A percentile compares a stretch with the other conserved stretches of the same genome.
phyloP scores from a whole-genome alignment of 2,329 filamentous ascomycete species.

The Penicillium sp. region DNA sequence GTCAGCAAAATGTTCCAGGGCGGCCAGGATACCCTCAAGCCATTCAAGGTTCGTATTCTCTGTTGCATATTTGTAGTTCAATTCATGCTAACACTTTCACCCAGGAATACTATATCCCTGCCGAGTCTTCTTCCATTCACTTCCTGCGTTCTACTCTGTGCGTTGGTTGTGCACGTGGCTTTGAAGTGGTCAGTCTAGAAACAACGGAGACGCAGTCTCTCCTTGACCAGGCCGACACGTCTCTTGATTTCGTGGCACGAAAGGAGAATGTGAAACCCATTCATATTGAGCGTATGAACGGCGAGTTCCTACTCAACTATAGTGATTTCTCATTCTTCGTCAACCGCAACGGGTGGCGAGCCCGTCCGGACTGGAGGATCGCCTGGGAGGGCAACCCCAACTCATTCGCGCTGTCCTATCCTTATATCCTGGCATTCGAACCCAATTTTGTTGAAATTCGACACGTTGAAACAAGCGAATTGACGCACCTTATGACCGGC shows the following conservation, averaged over 20 bases:
- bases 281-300: constrained; percentile 93
- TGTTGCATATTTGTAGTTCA: not conserved
- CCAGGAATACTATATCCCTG: constrained; percentile 94
- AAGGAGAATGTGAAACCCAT: constrained; percentile 93
- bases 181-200: constrained; percentile 94
- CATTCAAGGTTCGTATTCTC: constrained; percentile 65
- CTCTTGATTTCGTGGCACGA: constrained; percentile 90
- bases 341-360: constrained; percentile 96
- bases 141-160: constrained; percentile 96
- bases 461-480: constrained; percentile 85
- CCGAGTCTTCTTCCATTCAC: constrained; percentile 96
- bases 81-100: constrained; percentile 8
- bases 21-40: constrained; percentile 90
- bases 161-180: constrained; percentile 90
- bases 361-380: constrained; percentile 93
- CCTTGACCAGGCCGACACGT: constrained; percentile 95
- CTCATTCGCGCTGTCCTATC: constrained; percentile 90
- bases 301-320: constrained; percentile 97
- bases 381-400: constrained; percentile 94
- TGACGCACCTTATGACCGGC: constrained; percentile 92
- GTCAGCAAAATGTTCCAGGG: constrained; percentile 93
- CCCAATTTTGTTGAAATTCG: constrained; percentile 96
- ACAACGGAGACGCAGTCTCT: constrained; percentile 97
- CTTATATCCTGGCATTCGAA: constrained; percentile 96
- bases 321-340: constrained; percentile 99